A percentile compares a stretch with the other conserved stretches of the same genome.
These are phyloP conservation scores for Gnomoniopsis sp. DNA, from an alignment of 2,329 filamentous ascomycete genomes.

Conservation along the genomic window DNA sequence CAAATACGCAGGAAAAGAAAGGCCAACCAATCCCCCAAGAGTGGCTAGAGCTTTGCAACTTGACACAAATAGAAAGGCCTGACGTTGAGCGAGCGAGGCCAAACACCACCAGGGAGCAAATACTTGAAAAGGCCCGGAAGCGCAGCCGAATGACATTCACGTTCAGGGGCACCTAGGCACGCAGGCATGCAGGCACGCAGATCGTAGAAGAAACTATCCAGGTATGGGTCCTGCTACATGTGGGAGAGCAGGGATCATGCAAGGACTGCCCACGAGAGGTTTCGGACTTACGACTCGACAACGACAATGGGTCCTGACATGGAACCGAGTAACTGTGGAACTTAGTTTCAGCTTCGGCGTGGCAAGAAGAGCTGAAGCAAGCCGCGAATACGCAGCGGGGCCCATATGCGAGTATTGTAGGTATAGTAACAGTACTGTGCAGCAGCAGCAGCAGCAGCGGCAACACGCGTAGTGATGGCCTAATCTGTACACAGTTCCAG, in stretches of 20 bases:
- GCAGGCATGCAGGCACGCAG: neutral
- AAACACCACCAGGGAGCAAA: neutral
- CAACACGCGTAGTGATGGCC: too few relatives aligned
- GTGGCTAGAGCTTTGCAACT: neutral
- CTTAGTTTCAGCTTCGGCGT: neutral
- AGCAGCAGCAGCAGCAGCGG: too few relatives aligned
- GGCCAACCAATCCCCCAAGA: neutral
- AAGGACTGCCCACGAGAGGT: constrained; percentile 1
- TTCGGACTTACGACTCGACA: constrained; percentile 3
- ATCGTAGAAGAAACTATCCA: neutral
- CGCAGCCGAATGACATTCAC: neutral
- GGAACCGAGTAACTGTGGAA: neutral
- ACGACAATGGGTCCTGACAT: neutral
- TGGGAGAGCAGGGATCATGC: constrained; percentile 1
- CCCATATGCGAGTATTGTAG: too few relatives aligned
- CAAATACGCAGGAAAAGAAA: constrained; percentile 2
- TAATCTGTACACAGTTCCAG: too few relatives aligned
- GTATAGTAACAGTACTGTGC: too few relatives aligned
- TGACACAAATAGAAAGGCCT: neutral
- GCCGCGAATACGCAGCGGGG: too few relatives aligned
- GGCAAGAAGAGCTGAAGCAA: neutral
- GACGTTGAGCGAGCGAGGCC: neutral
- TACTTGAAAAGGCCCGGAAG: neutral
- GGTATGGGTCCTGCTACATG: neutral
- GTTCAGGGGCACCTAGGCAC: neutral